Percentiles rank a stretch among this genome's conserved stretches.
Evolutionary conservation across 2,329 filamentous ascomycete genomes (phyloP).

Genomic region (Aspergillus nomiae): DNA sequence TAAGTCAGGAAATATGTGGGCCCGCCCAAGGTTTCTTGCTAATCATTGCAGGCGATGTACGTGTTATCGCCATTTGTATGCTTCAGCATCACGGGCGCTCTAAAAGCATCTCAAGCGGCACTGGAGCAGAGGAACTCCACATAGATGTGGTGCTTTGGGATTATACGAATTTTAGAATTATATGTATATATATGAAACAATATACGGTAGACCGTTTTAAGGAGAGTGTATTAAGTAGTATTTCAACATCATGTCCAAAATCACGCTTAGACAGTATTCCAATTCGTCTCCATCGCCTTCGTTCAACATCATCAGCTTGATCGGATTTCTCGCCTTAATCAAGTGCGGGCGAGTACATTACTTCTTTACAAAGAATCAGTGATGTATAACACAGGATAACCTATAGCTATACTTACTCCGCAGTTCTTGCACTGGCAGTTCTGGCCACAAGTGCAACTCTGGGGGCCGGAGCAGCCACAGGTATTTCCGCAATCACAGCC

Average conservation of each 20-base stretch:
- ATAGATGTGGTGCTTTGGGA: neutral
- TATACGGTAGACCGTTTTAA: neutral
- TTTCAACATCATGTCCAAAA: slow-evolving; percentile 15
- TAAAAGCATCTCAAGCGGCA: slow-evolving; percentile 33
- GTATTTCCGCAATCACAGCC: slow-evolving; percentile 37
- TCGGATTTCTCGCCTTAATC: neutral
- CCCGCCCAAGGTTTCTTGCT: neutral
- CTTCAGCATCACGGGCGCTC: slow-evolving; percentile 33
- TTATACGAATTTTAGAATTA: neutral
- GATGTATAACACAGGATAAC: slow-evolving; percentile 9
- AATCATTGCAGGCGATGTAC: slow-evolving; percentile 31
- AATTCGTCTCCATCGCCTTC: slow-evolving; percentile 9
- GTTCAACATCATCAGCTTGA: neutral
- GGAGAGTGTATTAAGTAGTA: slow-evolving; percentile 8
- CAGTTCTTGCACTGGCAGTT: slow-evolving; percentile 41
- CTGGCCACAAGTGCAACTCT: slow-evolving; percentile 36
- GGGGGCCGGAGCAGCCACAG: slow-evolving; percentile 35
- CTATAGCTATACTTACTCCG: slow-evolving; percentile 33
- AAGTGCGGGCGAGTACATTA: slow-evolving; percentile 8
- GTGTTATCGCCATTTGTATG: slow-evolving; percentile 33
- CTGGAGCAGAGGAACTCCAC: slow-evolving; percentile 7
- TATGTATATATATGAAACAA: neutral
- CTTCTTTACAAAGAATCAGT: slow-evolving; percentile 22
- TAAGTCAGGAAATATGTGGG: slow-evolving; percentile 25
- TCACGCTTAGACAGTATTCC: slow-evolving; percentile 10